Base-by-base conservation (phyloP, 2,329 filamentous ascomycete species). In the Hypoxylon rubiginosum region DNA sequence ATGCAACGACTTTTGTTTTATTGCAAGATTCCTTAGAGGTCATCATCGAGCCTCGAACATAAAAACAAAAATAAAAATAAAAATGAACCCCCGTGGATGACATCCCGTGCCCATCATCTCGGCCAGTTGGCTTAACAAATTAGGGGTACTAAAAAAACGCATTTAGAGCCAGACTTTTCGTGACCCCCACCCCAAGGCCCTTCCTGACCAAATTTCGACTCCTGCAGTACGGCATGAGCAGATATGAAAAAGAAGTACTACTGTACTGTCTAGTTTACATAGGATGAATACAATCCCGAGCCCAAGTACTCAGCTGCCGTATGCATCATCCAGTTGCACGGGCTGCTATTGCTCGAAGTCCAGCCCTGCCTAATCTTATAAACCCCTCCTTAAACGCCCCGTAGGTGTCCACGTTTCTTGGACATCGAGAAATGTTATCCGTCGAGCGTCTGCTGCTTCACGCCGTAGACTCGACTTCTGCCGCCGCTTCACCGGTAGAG, bases 241-340 rank as follows among this genome's bases (percentile, higher is more conserved):
- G 65, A 49, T 62, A 26, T 39, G 69, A 61, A 63, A 58, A 60
- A 28, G 24, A 62, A 64, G 49, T 67, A 72, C 54, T 59, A 34
- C 53, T 63, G 57, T 57, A 49, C 50, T 63, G 59, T 65, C 61
- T 73, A 74, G 59, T 74, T 75, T 74, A 75, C 73, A 75, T 64
- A 69, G 59, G 68, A 72, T 71, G 56, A 67, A 71, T 56, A 70
- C 69, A 69, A 67, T 62, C 60, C 59, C 39, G 41, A 58, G 65
- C 24, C 55, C 57, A 59, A 62, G 24, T 63, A 59, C 67, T 62
- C 58, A 32, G 51, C 36, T 39, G 39, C 63, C 30, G 49, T 63
- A 64, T 39, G 49, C 43, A 58, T 58, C 62, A 54, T 58, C 55
- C 48, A 51, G 46, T 48, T 24, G 51, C 28, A 52, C 43, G 24